Conservation (phyloP, 2,329 filamentous ascomycete species). For the Rasamsonia emersonii region DNA sequence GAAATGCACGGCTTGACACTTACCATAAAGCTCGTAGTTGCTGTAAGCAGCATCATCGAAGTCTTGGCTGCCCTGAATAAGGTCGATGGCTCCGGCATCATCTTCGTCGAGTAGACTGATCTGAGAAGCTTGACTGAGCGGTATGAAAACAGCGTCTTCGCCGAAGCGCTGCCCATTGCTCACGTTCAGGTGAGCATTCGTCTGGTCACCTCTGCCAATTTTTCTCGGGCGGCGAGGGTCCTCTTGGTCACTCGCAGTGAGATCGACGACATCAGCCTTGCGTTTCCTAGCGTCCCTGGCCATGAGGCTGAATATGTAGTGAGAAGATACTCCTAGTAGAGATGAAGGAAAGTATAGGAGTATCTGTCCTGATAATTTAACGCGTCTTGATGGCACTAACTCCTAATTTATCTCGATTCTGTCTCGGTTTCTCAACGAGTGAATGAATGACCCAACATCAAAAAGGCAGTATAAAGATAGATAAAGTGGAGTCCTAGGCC, state of each 20-base stretch:
- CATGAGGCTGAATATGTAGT: too few relatives aligned
- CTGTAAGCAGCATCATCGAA: slow-evolving; percentile 27
- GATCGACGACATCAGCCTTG: slow-evolving; percentile 18
- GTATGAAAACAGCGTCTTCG: slow-evolving; percentile 19
- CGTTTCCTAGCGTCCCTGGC: too few relatives aligned
- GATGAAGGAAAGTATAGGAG: too few relatives aligned
- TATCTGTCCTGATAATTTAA: too few relatives aligned
- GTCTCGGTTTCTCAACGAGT: too few relatives aligned
- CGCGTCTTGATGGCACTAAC: too few relatives aligned
- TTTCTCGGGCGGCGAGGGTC: slow-evolving; percentile 9
- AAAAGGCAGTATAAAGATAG: too few relatives aligned
- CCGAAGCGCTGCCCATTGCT: slow-evolving; percentile 20
- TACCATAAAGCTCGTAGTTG: slow-evolving; percentile 33
- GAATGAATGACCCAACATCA: too few relatives aligned
- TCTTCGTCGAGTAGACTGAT: slow-evolving; percentile 25
- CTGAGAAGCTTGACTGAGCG: slow-evolving; percentile 23
- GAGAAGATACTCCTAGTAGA: too few relatives aligned
- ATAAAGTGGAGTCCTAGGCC: too few relatives aligned
- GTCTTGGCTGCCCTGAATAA: slow-evolving; percentile 25
- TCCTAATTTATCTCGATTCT: too few relatives aligned
- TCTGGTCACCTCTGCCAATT: slow-evolving; percentile 4
- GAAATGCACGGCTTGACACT: slow-evolving; percentile 14
- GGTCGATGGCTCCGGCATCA: slow-evolving; percentile 24
- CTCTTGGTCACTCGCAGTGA: slow-evolving; percentile 17
- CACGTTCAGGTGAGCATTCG: slow-evolving; percentile 3